phyloP scores from a whole-genome alignment of 1,284 basidiomycete genomes.

The Ustilago tritici region DNA sequence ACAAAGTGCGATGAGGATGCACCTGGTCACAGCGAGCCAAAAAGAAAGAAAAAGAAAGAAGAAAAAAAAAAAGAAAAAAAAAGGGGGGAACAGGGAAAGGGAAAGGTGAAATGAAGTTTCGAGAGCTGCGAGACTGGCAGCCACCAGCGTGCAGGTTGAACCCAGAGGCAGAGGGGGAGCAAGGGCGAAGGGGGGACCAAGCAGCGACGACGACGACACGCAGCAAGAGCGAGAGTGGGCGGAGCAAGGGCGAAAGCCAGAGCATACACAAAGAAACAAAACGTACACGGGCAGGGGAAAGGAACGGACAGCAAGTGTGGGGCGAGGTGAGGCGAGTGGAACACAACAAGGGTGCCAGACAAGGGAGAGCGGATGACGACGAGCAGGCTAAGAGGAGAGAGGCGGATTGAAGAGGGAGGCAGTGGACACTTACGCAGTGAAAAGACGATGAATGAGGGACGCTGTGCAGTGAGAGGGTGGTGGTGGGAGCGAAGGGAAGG shows the following conservation, averaged over 20 bases:
- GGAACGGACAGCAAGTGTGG: slow-evolving; percentile 1
- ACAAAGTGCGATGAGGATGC: slow-evolving; percentile 33
- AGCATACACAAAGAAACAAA: not conserved
- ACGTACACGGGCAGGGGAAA: not conserved
- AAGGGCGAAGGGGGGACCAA: slow-evolving; percentile 4
- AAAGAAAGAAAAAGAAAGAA: not conserved
- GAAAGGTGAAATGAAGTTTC: slow-evolving; percentile 37
- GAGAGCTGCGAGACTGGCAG: slow-evolving; percentile 22
- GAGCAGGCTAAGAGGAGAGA: not conserved
- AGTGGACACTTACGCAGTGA: slow-evolving; percentile 17
- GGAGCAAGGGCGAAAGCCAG: slow-evolving; percentile 1
- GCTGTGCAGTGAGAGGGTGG: slow-evolving; percentile 18
- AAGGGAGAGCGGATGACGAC: not conserved
- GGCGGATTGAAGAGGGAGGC: not conserved
- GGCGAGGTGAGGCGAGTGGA: slow-evolving; percentile 20
- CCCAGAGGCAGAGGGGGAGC: not conserved
- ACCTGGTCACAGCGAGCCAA: slow-evolving; percentile 20
- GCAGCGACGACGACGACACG: slow-evolving; percentile 8
- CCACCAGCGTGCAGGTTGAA: slow-evolving; percentile 2
- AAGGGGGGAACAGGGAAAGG: not conserved
- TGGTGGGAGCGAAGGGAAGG: slow-evolving; percentile 31
- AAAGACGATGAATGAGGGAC: not conserved
- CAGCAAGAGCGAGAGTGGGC: not conserved
- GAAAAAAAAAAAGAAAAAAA: too few species aligned
- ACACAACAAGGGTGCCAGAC: slow-evolving; percentile 3